Evolutionary conservation across 1,139 yeast genomes (phyloP), one percentile per base, ranked within the genome.

Genomic region (Scheffersomyces stambukii): DNA sequence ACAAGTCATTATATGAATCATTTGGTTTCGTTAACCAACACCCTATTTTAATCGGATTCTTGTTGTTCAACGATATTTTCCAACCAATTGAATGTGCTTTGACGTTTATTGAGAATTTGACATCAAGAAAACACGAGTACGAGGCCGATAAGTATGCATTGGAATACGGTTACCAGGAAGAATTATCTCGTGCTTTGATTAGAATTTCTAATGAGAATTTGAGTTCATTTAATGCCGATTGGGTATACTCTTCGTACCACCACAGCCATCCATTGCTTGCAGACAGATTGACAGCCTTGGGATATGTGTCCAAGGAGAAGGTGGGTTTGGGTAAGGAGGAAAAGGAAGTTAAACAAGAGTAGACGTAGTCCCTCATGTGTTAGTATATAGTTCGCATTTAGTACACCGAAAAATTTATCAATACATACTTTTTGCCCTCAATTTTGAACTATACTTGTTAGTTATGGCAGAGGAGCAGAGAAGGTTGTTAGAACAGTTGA

Each of bases 91-190:
- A 82, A 48, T 75, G 85, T 40, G 54, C 75, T 14, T 55, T 81
- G 51, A 75, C 77, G 37, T 86, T 88, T 46, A 60, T 62, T 20
- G 71, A 75, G 66, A 82, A 85, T 53, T 61, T 79, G 34, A 54
- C 85, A 34, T 76, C 89, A 9, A 81, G 98, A 70, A 76, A 77
- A 46, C 82, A 81, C 45, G 98, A 91, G 62, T 91, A 80, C 49
- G 88, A 91, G 59, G 98, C 98, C 13, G 97, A 91, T 54, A 77
- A 70, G 32, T 89, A 74, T 51, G 96, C 97, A 8, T 77, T 74
- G 35, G 64, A 70, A 30, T 72, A 79, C 42, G 95, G 95, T 16
- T 80, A 78, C 50, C 68, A 82, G 6, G 67, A 71, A 19, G 80
- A 78, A 30, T 73, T 91, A 52, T 73, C 83, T 30, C 66, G 67